Base-by-base conservation (phyloP, 768 basidiomycete genomes). In the Ramaria rubella region DNA sequence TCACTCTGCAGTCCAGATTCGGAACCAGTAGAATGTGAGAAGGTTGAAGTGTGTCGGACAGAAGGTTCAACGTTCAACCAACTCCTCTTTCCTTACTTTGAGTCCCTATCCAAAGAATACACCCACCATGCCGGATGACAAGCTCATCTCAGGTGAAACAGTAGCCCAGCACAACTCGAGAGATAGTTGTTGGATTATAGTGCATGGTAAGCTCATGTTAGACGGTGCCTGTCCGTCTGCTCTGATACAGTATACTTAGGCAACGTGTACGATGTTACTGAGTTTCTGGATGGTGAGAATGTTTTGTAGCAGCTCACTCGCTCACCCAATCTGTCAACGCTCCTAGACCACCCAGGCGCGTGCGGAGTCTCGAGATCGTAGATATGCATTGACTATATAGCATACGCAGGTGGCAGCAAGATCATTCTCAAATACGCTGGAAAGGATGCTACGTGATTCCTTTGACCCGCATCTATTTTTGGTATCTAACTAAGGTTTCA, bases 351-450 rank as follows among this genome's bases (percentile, higher is more conserved):
- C 65, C 86, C 85, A 40, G 84, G 83, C 77, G 63, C 23, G 61
- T 31, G 5, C 43, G n/a, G 12, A 24, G 5, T 23, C 11, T 40
- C 42, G 55, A 34, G 24, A 21, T 27, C 21, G 49, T 31, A 29
- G 44, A 7, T 31, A 24, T 27, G 23, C 29, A n/a, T n/a, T n/a
- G n/a, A n/a, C 56, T 2, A 15, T 23, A 54, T 19, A 24, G 11
- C 9, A 23, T 31, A 17, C 19, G 23, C 40, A 79, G 90, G 92
- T 31, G 93, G 92, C 7, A 83, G 83, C 65, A 86, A 81, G 65
- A 90, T 94, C 62, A 86, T 94, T 48, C 67, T 94, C 53, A 90
- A 90, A 67, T 90, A 93, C 62, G 91, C 88, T 2, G 94, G 94
- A 24, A 87, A 85, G 66, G 93, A 93, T 67, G 90, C 90, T 30